phyloP scores from a whole-genome alignment of 805 yeast species.

The Tetrapisispora namnaoensis region DNA sequence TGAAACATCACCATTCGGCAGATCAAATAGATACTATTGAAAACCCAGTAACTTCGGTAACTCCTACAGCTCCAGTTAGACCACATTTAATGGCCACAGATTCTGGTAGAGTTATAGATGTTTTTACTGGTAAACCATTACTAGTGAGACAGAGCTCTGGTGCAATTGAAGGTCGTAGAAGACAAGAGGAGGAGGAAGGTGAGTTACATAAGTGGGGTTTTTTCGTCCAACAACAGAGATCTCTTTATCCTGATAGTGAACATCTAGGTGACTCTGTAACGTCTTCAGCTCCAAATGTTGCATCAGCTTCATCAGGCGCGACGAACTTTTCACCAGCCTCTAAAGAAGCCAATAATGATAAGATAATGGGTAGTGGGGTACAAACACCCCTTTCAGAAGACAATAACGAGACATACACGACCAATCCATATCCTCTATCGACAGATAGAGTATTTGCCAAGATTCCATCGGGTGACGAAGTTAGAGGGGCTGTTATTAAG shows the following conservation, averaged over 20 bases:
- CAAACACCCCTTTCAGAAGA: background rate
- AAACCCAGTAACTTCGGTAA: background rate
- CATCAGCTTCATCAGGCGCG: background rate
- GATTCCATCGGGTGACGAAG: constrained; percentile 34
- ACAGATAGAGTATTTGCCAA: constrained; percentile 3
- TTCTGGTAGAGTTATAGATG: constrained; percentile 49
- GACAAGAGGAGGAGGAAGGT: constrained; percentile 87
- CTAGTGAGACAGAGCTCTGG: constrained; percentile 51
- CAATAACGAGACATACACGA: background rate
- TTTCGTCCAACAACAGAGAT: constrained; percentile 55
- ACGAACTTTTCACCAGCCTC: background rate
- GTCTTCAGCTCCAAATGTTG: background rate
- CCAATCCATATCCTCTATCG: constrained; percentile 2
- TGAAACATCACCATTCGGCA: constrained; percentile 1
- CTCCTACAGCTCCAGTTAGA: constrained; percentile 5
- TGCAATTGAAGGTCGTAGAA: constrained; percentile 57
- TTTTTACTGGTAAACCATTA: constrained; percentile 63
- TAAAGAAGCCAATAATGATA: background rate
- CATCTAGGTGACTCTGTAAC: background rate
- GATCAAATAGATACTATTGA: background rate
- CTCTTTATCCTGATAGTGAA: constrained; percentile 24
- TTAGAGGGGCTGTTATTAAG: constrained; percentile 48
- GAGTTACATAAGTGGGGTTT: constrained; percentile 82
- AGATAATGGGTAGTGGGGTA: background rate
- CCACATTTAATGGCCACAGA: constrained; percentile 72